phyloP scores from a whole-genome alignment of 2,329 filamentous ascomycete species.

The Botryotinia globosa region DNA sequence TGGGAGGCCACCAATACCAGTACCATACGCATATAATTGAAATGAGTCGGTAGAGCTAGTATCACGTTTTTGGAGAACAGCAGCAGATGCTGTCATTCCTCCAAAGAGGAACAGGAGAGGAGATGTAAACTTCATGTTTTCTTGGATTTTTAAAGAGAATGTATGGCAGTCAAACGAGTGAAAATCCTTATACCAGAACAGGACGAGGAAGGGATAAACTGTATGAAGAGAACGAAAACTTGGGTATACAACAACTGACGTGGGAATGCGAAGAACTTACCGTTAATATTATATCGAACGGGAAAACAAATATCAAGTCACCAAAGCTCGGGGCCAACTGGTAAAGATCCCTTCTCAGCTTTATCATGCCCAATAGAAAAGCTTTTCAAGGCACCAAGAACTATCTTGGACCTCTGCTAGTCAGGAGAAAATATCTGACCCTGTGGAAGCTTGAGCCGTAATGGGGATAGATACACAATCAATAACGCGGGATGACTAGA shows the following conservation, averaged over 20 bases:
- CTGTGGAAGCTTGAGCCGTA: not conserved
- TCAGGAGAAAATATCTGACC: not conserved
- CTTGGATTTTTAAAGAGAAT: not conserved
- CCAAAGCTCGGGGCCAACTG: not conserved
- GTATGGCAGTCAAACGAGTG: not conserved
- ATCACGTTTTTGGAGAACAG: slow-evolving; percentile 2
- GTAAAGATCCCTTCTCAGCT: not conserved
- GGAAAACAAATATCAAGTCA: not conserved
- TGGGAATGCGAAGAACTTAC: not conserved
- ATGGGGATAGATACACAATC: slow-evolving; percentile 3
- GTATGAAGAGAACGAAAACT: not conserved
- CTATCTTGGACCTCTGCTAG: not conserved
- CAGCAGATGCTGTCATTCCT: slow-evolving; percentile 11
- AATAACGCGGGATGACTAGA: not conserved
- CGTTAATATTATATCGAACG: slow-evolving; percentile 7
- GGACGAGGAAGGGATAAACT: not conserved
- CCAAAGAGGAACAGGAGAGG: slow-evolving; percentile 8
- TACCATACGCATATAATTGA: slow-evolving; percentile 17
- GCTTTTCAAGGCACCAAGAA: not conserved
- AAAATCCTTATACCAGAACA: not conserved
- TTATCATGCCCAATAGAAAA: not conserved
- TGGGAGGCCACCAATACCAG: slow-evolving; percentile 12
- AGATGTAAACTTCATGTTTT: slow-evolving; percentile 12
- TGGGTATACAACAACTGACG: not conserved
- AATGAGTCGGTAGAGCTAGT: not conserved